A percentile compares a stretch with the other conserved stretches of the same genome.
Conservation (phyloP, 1,284 basidiomycete species). For the Apiotrichum brassicae region DNA sequence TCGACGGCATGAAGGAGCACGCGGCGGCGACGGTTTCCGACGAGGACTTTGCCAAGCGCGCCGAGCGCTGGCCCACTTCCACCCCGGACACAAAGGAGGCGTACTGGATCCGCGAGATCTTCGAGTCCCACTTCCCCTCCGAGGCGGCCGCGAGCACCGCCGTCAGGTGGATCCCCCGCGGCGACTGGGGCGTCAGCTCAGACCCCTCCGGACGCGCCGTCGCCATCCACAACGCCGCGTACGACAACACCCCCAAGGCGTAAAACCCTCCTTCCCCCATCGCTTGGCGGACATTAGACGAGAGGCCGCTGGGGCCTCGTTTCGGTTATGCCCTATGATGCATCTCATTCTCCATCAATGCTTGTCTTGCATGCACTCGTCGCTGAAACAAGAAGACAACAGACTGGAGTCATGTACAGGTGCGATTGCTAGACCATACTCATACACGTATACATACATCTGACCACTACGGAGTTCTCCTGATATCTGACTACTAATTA, state of each 20-base stretch:
- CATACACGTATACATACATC: too few species aligned
- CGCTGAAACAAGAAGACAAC: too few species aligned
- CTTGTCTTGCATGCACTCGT: too few species aligned
- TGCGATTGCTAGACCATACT: too few species aligned
- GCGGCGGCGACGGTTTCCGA: slow-evolving; percentile 71
- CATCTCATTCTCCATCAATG: not conserved
- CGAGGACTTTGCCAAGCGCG: slow-evolving; percentile 68
- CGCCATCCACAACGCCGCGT: slow-evolving; percentile 91
- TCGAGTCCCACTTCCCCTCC: slow-evolving; percentile 80
- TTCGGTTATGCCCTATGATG: slow-evolving; percentile 1
- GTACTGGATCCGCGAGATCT: slow-evolving; percentile 89
- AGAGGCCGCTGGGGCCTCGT: not conserved
- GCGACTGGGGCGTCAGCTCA: slow-evolving; percentile 91
- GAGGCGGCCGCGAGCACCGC: slow-evolving; percentile 86
- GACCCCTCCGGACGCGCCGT: slow-evolving; percentile 96
- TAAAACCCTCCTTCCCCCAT: not conserved
- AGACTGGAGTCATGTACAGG: too few species aligned
- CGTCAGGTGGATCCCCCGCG: slow-evolving; percentile 87
- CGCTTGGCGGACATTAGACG: not conserved
- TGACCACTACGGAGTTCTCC: too few species aligned
- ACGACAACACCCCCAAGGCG: slow-evolving; percentile 41
- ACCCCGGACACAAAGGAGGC: slow-evolving; percentile 97
- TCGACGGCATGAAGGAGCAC: slow-evolving; percentile 94
- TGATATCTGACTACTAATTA: too few species aligned
- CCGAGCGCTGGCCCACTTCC: slow-evolving; percentile 70